Conservation (phyloP, 2,329 filamentous ascomycete species). For the Penicillium sp. region DNA sequence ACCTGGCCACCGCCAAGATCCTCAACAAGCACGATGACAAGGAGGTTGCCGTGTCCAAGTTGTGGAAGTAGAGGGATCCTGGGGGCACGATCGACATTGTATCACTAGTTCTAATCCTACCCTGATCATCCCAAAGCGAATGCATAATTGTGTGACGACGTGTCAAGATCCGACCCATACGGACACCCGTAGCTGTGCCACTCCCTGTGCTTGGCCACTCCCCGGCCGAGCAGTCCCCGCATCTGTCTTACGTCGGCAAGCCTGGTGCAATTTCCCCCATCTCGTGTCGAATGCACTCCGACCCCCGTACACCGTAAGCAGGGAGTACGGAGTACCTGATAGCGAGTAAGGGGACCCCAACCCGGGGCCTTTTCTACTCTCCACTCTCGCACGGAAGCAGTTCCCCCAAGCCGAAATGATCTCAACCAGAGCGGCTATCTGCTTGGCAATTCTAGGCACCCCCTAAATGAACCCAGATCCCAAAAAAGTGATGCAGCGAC, state of each 20-base stretch:
- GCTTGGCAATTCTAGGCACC: not conserved
- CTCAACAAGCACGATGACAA: conserved; percentile 99
- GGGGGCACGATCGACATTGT: conserved; percentile 21
- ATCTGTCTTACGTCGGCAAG: not conserved
- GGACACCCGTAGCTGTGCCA: not conserved
- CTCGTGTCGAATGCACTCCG: not conserved
- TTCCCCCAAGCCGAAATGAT: too few relatives aligned
- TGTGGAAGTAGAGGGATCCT: conserved; percentile 35
- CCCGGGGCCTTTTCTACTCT: not conserved
- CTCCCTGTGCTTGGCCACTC: not conserved
- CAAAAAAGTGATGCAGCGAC: not conserved
- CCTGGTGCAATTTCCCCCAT: not conserved
- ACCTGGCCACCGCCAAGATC: conserved; percentile 97
- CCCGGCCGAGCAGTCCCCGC: not conserved
- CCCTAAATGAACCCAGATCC: not conserved
- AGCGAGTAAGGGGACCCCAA: not conserved
- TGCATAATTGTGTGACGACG: conserved; percentile 12
- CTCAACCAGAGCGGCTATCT: not conserved
- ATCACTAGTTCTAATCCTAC: conserved; percentile 28
- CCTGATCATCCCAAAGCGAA: conserved; percentile 4
- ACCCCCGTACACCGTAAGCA: too few relatives aligned
- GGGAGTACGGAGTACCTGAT: not conserved
- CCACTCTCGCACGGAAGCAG: not conserved
- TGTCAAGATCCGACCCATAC: conserved; percentile 1
- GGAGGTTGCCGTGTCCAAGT: conserved; percentile 57